Conservation (phyloP, 768 basidiomycete species). For the Pleurotus pulmonarius region DNA sequence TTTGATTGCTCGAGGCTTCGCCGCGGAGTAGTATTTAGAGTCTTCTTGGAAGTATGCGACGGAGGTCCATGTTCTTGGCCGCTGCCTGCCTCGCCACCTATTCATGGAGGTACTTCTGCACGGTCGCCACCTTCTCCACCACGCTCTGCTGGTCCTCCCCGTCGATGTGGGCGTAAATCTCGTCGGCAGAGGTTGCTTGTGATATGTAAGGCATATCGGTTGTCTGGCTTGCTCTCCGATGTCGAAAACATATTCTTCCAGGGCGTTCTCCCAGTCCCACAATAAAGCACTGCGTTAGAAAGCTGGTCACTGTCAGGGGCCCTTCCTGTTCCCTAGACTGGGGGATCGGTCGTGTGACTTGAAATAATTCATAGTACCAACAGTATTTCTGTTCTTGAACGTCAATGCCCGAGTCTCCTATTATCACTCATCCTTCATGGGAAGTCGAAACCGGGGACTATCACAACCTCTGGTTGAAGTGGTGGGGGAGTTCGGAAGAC, state of each 20-base stretch:
- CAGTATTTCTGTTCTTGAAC: neutral
- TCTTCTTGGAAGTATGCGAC: slow-evolving; percentile 77
- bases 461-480: too few species aligned
- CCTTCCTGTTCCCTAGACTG: slow-evolving; percentile 76
- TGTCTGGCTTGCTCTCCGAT: slow-evolving; percentile 87
- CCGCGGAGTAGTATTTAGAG: slow-evolving; percentile 76
- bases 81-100: slow-evolving; percentile 84
- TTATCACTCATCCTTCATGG: too few species aligned
- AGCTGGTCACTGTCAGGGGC: slow-evolving; percentile 76
- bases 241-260: slow-evolving; percentile 99
- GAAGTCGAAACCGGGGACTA: too few species aligned
- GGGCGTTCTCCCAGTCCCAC: slow-evolving; percentile 95
- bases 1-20: slow-evolving; percentile 47
- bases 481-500: too few species aligned
- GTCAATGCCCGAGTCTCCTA: neutral
- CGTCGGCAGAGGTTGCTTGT: slow-evolving; percentile 80
- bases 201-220: slow-evolving; percentile 80
- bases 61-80: slow-evolving; percentile 82
- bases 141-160: slow-evolving; percentile 82
- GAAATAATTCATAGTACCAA: too few species aligned
- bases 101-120: slow-evolving; percentile 96
- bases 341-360: neutral
- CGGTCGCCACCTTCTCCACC: slow-evolving; percentile 85
- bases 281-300: neutral
- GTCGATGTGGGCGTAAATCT: slow-evolving; percentile 86